A percentile compares a stretch with the other conserved stretches of the same genome.
These are phyloP conservation scores for Cornus controversa DNA, from an alignment of 148 eudicot species.

Conservation along the genomic window DNA sequence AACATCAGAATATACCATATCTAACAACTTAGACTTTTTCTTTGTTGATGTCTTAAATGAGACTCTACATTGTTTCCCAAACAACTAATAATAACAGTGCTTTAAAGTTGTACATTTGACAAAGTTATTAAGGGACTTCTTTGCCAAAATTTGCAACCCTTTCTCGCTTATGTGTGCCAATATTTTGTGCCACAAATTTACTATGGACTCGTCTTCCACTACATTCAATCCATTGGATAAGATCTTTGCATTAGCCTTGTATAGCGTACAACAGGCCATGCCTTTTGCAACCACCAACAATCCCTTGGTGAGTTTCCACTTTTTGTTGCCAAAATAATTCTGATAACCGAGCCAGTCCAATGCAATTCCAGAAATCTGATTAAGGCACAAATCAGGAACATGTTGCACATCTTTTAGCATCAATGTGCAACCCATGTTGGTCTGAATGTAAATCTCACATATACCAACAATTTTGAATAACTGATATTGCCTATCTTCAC, in stretches of 20 bases:
- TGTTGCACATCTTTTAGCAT: not conserved
- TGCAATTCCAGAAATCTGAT: not conserved
- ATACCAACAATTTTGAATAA: not conserved
- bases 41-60: not conserved
- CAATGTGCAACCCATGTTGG: not conserved
- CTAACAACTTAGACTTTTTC: not conserved
- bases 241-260: not conserved
- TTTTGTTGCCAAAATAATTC: not conserved
- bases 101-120: not conserved
- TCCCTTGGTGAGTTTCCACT: too few species aligned
- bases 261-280: not conserved
- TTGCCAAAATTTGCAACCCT: not conserved
- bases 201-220: not conserved
- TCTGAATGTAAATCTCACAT: not conserved
- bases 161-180: not conserved
- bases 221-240: not conserved
- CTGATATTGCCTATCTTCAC: not conserved
- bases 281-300: not conserved
- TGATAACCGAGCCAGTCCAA: not conserved
- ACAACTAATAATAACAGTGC: not conserved
- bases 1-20: not conserved
- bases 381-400: not conserved
- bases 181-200: not conserved
- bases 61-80: slow-evolving; percentile 1
- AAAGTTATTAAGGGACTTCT: not conserved